Evolutionary conservation across 352 stramenopile species (phyloP).

Genomic region (Discostella stelligera): DNA sequence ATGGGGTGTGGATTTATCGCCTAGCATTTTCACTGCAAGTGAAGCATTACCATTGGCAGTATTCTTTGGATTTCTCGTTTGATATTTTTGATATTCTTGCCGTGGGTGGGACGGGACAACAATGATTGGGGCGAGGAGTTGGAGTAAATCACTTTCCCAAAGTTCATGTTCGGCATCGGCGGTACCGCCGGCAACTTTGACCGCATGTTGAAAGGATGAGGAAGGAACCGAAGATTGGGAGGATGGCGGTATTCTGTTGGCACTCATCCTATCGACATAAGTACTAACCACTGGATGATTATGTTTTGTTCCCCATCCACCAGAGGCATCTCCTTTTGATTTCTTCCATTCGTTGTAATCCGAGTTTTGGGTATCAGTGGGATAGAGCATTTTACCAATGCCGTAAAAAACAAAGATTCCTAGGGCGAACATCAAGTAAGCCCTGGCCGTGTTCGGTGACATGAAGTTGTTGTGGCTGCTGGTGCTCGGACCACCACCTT

Average conservation of each 20-base stretch:
- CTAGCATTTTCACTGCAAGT: slow-evolving; percentile 19
- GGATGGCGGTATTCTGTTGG: neutral
- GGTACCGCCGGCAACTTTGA: neutral
- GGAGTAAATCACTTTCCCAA: slow-evolving; percentile 21
- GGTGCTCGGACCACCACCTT: neutral
- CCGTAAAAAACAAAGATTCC: slow-evolving; percentile 21
- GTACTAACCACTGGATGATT: slow-evolving; percentile 18
- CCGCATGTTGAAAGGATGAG: neutral
- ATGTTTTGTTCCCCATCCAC: slow-evolving; percentile 27
- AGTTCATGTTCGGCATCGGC: slow-evolving; percentile 22
- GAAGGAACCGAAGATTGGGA: neutral
- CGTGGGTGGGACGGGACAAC: slow-evolving; percentile 19
- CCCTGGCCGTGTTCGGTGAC: slow-evolving; percentile 7
- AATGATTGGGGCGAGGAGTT: slow-evolving; percentile 22
- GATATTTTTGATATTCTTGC: slow-evolving; percentile 37
- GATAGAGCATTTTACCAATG: slow-evolving; percentile 12
- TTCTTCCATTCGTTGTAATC: slow-evolving; percentile 8
- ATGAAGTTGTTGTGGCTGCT: neutral
- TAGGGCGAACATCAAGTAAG: slow-evolving; percentile 34
- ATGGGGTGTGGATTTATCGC: slow-evolving; percentile 34
- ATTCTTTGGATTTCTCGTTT: slow-evolving; percentile 12
- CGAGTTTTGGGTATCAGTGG: neutral
- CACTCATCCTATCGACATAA: neutral
- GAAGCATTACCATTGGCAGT: neutral
- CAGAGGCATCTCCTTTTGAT: slow-evolving; percentile 21